Conservation (phyloP, 2,329 filamentous ascomycete genomes). For the Alternaria sp. region DNA sequence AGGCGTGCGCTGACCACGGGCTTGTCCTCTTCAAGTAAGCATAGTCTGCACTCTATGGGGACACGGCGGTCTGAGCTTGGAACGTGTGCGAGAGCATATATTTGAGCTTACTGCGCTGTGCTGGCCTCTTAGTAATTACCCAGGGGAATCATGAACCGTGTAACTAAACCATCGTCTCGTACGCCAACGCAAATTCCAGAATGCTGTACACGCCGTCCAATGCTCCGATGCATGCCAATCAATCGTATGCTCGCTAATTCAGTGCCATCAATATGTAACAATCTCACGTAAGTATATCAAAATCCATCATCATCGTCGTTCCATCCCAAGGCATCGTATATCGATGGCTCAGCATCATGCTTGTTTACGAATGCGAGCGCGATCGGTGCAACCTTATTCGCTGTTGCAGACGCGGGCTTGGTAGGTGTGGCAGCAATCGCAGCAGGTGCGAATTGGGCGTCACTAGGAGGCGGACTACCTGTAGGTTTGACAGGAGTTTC, state of each 20-base stretch:
- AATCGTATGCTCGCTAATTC: conserved; percentile 42
- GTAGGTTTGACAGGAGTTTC: conserved; percentile 34
- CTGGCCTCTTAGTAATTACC: background rate
- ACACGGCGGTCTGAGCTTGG: background rate
- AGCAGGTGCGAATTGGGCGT: conserved; percentile 10
- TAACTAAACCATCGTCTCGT: background rate
- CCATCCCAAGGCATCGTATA: conserved; percentile 56
- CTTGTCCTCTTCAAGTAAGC: background rate
- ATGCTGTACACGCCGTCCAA: conserved; percentile 20
- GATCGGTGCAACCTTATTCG: conserved; percentile 2
- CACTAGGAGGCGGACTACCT: conserved; percentile 15
- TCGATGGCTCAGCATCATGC: conserved; percentile 29
- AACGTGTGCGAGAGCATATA: background rate
- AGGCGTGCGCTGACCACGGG: background rate
- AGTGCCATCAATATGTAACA: conserved; percentile 17
- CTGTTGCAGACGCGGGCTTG: conserved; percentile 13
- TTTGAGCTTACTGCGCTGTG: background rate
- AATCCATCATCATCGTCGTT: conserved; percentile 50
- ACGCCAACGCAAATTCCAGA: conserved; percentile 1
- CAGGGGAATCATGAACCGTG: background rate
- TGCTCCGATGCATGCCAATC: conserved; percentile 23
- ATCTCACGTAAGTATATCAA: conserved; percentile 13
- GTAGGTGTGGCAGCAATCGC: conserved; percentile 27
- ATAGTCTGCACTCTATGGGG: background rate
- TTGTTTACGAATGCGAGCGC: conserved; percentile 16